These are phyloP conservation scores for Xylaria sp. DNA, from an alignment of 2,329 filamentous ascomycete genomes.

Conservation along the genomic window DNA sequence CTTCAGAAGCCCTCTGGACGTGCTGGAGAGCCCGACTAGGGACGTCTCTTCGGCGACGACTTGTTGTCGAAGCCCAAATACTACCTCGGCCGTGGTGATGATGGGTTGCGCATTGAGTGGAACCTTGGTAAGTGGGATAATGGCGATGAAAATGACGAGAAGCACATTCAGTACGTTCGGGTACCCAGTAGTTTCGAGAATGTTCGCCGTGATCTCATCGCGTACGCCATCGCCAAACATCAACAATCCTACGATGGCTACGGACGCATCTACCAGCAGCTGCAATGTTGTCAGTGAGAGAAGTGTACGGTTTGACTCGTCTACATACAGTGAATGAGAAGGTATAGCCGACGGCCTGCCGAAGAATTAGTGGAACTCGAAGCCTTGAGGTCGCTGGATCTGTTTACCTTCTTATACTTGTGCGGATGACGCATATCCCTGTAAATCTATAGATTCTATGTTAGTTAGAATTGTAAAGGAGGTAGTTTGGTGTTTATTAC, in stretches of 20 bases:
- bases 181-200: slow-evolving; percentile 79
- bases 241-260: slow-evolving; percentile 84
- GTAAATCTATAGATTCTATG: slow-evolving; percentile 59
- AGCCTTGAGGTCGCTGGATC: background rate
- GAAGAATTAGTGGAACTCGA: slow-evolving; percentile 32
- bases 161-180: slow-evolving; percentile 77
- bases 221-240: slow-evolving; percentile 95
- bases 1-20: slow-evolving; percentile 67
- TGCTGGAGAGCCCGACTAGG: slow-evolving; percentile 64
- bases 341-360: slow-evolving; percentile 77
- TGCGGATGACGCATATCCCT: slow-evolving; percentile 77
- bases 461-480: slow-evolving; percentile 15
- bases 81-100: slow-evolving; percentile 82
- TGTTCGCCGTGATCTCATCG: slow-evolving; percentile 91
- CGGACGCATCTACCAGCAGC: slow-evolving; percentile 82
- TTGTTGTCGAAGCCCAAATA: slow-evolving; percentile 72
- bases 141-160: slow-evolving; percentile 79
- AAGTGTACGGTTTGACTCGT: background rate
- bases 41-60: slow-evolving; percentile 57
- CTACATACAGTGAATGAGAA: slow-evolving; percentile 81
- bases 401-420: slow-evolving; percentile 67
- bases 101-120: slow-evolving; percentile 90
- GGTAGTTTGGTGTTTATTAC: slow-evolving; percentile 46
- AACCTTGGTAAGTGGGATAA: slow-evolving; percentile 89
- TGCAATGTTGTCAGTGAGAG: slow-evolving; percentile 45